Base-by-base conservation (phyloP, 2,329 filamentous ascomycete species). In the Zymoseptoria pseudotritici region DNA sequence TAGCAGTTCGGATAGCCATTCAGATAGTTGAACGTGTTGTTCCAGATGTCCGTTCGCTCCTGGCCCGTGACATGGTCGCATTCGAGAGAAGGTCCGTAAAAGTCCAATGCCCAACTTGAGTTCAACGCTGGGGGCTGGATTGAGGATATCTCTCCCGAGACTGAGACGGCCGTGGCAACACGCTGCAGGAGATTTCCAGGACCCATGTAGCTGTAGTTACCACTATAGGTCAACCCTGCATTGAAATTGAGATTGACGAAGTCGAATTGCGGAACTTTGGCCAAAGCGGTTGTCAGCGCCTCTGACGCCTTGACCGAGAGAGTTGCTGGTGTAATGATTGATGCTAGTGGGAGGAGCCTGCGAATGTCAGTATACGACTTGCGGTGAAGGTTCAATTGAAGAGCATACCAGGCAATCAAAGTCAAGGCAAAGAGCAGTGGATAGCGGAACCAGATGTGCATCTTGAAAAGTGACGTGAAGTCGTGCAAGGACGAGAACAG, bases 301-400 rank as follows among this genome's bases (percentile, higher is more conserved):
- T 46, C 36, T 7, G 36, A 46, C 6, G 36, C 36, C 4, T n/a
- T 46, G 36, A 63, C 61, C 3, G 61, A 61, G 8, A 64, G 56
- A 7, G 60, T 62, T n/a, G 54, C 60, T 51, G 62, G 58, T 26
- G 62, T 61, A 11, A 64, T 36, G 54, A 64, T 59, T 2, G 60
- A 53, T 4, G 62, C 58, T 9, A 64, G 29, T 17, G 61, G 58
- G n/a, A 62, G 24, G 7, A 56, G 36, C 62, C 62, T 64, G 31
- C 24, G 7, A 21, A 11, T 10, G 3, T 50, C 20, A 56, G 54
- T 22, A n/a, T 50, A 13, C 17, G 19, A 22, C 29, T 55, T 36
- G 19, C 8, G 22, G 46, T 13, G 7, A 56, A n/a, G 24, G 7
- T 11, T 22, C 19, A 0, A 19, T 6, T 9, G 54, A 31, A 21